Evolutionary conservation across 2,329 filamentous ascomycete species (phyloP).

Genomic region (Fusarium sp.): DNA sequence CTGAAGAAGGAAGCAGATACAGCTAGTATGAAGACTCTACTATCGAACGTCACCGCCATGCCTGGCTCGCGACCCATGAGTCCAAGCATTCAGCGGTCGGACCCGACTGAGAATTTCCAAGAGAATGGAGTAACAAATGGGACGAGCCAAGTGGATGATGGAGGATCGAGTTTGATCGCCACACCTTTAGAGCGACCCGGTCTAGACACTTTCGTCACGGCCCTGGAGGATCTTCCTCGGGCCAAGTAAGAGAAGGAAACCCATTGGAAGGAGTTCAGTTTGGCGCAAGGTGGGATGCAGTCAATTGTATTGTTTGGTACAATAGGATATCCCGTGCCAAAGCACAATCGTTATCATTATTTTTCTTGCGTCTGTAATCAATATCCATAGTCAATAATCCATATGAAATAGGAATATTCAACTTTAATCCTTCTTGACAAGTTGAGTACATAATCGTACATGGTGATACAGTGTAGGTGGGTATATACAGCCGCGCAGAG

Average conservation of each 20-base stretch:
- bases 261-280: conserved; percentile 5
- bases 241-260: conserved; percentile 38
- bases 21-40: conserved; percentile 77
- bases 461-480: conserved; percentile 49
- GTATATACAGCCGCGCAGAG: conserved; percentile 49
- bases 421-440: conserved; percentile 21
- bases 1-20: conserved; percentile 73
- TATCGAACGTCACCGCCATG: conserved; percentile 55
- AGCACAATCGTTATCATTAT: conserved; percentile 30
- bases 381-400: conserved; percentile 16
- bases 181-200: conserved; percentile 51
- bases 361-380: conserved; percentile 23
- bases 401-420: conserved; percentile 18
- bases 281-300: conserved; percentile 33
- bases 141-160: conserved; percentile 17
- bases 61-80: conserved; percentile 53
- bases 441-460: conserved; percentile 48
- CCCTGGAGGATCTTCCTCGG: conserved; percentile 59
- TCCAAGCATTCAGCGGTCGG: conserved; percentile 23
- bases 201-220: conserved; percentile 69
- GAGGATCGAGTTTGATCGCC: conserved; percentile 1
- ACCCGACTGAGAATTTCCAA: neutral
- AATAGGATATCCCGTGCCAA: conserved; percentile 32
- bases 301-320: conserved; percentile 29
- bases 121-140: neutral